phyloP scores from a whole-genome alignment of 371 early-diverging fungal species.

The Circinella umbellata region DNA sequence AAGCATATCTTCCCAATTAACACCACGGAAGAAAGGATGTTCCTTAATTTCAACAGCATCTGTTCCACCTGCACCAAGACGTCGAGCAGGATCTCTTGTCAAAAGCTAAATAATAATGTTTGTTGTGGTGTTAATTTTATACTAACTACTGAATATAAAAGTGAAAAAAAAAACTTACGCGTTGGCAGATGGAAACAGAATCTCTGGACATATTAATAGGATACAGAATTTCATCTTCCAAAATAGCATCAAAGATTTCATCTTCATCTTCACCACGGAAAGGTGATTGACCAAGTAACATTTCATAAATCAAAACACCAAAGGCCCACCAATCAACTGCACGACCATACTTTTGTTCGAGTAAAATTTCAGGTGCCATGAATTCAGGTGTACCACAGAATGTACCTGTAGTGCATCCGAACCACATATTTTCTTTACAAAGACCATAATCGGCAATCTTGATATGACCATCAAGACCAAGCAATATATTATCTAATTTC shows the following conservation, averaged over 20 bases:
- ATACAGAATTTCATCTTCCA: conserved; percentile 92
- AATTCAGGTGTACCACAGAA: conserved; percentile 94
- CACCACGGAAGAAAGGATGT: conserved; percentile 93
- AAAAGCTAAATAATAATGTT: conserved; percentile 63
- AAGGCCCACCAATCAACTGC: conserved; percentile 95
- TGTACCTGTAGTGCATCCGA: conserved; percentile 72
- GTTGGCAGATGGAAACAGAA: conserved; percentile 88
- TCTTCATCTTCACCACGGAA: conserved; percentile 96
- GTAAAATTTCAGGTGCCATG: conserved; percentile 78
- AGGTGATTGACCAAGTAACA: conserved; percentile 94
- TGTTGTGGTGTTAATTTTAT: not conserved
- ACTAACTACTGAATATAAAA: not conserved
- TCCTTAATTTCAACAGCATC: conserved; percentile 94
- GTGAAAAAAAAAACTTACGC: conserved; percentile 49
- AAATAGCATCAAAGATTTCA: conserved; percentile 95
- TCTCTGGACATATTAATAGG: conserved; percentile 92
- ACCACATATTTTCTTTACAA: conserved; percentile 60
- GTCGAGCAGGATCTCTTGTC: conserved; percentile 84
- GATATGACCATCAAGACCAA: conserved; percentile 91
- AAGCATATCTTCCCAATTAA: conserved; percentile 94
- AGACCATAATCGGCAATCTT: conserved; percentile 99
- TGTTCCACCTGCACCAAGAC: conserved; percentile 82
- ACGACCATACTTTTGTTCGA: conserved; percentile 83
- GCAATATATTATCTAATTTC: conserved; percentile 54
- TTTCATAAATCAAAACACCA: conserved; percentile 94